Percentiles rank a stretch among this genome's conserved stretches.
phyloP scores from a whole-genome alignment of 2,329 filamentous ascomycete genomes.

The Colletotrichum camelliae region DNA sequence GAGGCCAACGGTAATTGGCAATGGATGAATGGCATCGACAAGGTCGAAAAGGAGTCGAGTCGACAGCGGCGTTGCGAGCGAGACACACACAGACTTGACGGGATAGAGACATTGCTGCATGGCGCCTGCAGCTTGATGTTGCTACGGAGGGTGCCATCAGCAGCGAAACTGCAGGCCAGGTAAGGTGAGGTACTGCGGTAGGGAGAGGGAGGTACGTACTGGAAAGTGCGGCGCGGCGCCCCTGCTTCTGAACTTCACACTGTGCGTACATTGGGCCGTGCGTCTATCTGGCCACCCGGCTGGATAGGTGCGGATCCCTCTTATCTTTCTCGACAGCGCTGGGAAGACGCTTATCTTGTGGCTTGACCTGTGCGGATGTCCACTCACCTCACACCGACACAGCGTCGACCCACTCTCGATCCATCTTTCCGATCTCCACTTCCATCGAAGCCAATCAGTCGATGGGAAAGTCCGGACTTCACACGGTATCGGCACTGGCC shows the following conservation, averaged over 20 bases:
- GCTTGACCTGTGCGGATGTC: conserved; percentile 7
- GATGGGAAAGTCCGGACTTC: neutral
- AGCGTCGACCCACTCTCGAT: neutral
- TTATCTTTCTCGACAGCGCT: neutral
- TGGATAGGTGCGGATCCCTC: conserved; percentile 9
- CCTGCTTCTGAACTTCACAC: neutral
- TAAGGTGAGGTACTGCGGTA: neutral
- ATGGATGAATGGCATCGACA: neutral
- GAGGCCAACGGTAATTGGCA: neutral
- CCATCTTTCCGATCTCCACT: neutral
- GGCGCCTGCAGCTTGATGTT: conserved; percentile 7
- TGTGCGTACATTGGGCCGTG: neutral
- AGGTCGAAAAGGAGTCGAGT: neutral
- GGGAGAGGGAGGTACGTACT: neutral
- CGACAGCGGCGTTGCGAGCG: neutral
- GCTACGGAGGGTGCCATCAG: conserved; percentile 1
- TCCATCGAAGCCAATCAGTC: conserved; percentile 1
- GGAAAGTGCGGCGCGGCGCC: neutral
- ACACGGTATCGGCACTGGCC: neutral
- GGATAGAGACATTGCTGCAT: conserved; percentile 14
- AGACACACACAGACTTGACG: neutral
- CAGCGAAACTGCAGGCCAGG: neutral
- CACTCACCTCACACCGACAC: neutral
- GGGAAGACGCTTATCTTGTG: neutral
- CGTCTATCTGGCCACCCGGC: neutral